A percentile compares a stretch with the other conserved stretches of the same genome.
Evolutionary conservation across 2,329 filamentous ascomycete genomes (phyloP).

Genomic region (Fusarium sterilihyphosum): DNA sequence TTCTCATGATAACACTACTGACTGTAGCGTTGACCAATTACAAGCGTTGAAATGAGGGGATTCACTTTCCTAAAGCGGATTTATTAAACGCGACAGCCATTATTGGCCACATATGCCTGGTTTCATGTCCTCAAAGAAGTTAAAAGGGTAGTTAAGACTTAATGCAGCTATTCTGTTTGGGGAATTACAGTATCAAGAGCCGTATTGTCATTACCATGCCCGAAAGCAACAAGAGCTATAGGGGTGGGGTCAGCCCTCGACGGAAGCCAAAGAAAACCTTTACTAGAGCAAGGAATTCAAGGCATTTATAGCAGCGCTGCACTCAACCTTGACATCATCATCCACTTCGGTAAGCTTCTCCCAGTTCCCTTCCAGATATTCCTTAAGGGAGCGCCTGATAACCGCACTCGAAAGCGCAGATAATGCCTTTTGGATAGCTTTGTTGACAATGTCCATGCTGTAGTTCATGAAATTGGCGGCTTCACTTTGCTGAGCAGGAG

Average conservation of each 20-base stretch:
- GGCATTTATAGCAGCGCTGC: fast-evolving
- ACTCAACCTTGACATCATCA: fast-evolving
- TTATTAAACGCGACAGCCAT: background rate
- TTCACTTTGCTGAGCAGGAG: fast-evolving
- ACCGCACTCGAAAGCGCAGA: background rate
- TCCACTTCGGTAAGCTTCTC: background rate
- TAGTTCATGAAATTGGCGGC: background rate
- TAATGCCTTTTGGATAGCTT: fast-evolving
- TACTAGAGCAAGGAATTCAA: fast-evolving
- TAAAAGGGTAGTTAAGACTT: fast-evolving
- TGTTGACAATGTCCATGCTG: fast-evolving
- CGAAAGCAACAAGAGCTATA: too few species aligned
- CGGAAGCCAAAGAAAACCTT: fast-evolving
- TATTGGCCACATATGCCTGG: too few species aligned
- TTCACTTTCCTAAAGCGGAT: background rate
- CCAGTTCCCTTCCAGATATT: background rate
- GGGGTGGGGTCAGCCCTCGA: too few species aligned
- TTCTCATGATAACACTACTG: background rate
- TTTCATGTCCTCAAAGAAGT: background rate
- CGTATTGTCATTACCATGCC: too few species aligned
- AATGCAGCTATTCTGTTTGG: too few species aligned
- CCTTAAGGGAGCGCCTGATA: fast-evolving
- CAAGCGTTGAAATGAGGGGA: background rate
- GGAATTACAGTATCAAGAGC: too few species aligned
- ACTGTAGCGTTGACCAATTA: background rate